phyloP scores from a whole-genome alignment of 768 basidiomycete genomes.

The Piloderma croceum region DNA sequence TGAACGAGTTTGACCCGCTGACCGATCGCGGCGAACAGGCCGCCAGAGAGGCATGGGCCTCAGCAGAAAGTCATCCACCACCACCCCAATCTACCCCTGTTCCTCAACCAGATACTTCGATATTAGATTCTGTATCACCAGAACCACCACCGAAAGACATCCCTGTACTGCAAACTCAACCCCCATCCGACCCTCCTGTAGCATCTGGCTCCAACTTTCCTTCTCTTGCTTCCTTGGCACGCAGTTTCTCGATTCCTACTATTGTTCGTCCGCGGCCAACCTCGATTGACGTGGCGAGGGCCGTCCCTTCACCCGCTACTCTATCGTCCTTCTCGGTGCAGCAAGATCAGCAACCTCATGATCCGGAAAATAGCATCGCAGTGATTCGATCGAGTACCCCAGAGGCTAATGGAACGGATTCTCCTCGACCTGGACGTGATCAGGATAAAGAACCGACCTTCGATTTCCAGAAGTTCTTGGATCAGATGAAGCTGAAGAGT shows the following conservation, averaged over 20 bases:
- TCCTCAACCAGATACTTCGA: constrained; percentile 12
- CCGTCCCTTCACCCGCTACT: constrained; percentile 52
- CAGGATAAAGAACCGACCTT: constrained; percentile 49
- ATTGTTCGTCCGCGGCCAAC: constrained; percentile 47
- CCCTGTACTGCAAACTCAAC: too few species aligned
- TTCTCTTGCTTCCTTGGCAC: constrained; percentile 61
- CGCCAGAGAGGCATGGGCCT: constrained; percentile 62
- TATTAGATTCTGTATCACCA: too few species aligned
- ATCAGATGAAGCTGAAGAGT: constrained; percentile 83
- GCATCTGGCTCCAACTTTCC: constrained; percentile 54
- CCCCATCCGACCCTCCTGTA: constrained; percentile 25
- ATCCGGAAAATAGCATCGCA: constrained; percentile 12
- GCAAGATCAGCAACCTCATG: constrained; percentile 27
- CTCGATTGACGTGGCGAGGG: constrained; percentile 55
- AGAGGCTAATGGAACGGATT: constrained; percentile 22
- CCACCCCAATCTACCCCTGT: constrained; percentile 31
- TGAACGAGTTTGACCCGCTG: constrained; percentile 68
- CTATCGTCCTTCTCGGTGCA: constrained; percentile 50
- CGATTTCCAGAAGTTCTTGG: constrained; percentile 92
- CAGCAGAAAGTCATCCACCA: constrained; percentile 57
- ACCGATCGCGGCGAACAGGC: constrained; percentile 50
- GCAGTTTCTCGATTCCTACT: constrained; percentile 53
- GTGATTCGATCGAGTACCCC: constrained; percentile 23
- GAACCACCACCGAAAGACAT: constrained; percentile 16
- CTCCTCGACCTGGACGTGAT: constrained; percentile 24